A percentile compares a stretch with the other conserved stretches of the same genome.
These are phyloP conservation scores for Aeminium ludgeri DNA, from an alignment of 495 filamentous ascomycete species.

Conservation along the genomic window DNA sequence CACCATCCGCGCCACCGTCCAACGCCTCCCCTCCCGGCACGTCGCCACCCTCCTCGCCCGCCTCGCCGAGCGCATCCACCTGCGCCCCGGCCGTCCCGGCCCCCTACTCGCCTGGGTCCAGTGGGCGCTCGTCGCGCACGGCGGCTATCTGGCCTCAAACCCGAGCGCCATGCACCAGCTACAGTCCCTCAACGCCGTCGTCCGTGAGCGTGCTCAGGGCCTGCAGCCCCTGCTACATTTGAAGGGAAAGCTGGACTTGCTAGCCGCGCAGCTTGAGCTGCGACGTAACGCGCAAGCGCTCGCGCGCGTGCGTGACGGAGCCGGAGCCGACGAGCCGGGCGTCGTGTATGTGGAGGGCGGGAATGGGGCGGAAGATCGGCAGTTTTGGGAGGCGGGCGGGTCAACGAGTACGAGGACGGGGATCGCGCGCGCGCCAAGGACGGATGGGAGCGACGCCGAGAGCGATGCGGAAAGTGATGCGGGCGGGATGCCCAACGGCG, in stretches of 20 bases:
- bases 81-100: conserved; percentile 72
- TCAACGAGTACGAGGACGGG: conserved; percentile 8
- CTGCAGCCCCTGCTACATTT: conserved; percentile 71
- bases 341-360: conserved; percentile 76
- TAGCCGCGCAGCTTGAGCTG: conserved; percentile 70
- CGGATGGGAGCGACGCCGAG: background rate
- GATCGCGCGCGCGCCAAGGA: background rate
- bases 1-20: conserved; percentile 72
- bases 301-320: conserved; percentile 17
- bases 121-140: conserved; percentile 88
- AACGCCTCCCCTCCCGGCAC: conserved; percentile 70
- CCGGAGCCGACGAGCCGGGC: conserved; percentile 41
- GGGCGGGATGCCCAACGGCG: conserved; percentile 17
- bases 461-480: conserved; percentile 27
- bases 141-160: conserved; percentile 73
- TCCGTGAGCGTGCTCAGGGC: conserved; percentile 68
- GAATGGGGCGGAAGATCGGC: conserved; percentile 22
- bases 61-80: conserved; percentile 72
- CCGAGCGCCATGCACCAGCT: conserved; percentile 62
- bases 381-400: conserved; percentile 31
- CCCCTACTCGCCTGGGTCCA: conserved; percentile 92
- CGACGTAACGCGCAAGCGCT: conserved; percentile 41
- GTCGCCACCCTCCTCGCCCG: conserved; percentile 62
- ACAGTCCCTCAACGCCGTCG: conserved; percentile 57
- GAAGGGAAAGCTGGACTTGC: conserved; percentile 83